Evolutionary conservation across 306 rosid genomes (phyloP), one percentile per base, ranked within the genome.

Genomic region (Trifolium subterraneum): DNA sequence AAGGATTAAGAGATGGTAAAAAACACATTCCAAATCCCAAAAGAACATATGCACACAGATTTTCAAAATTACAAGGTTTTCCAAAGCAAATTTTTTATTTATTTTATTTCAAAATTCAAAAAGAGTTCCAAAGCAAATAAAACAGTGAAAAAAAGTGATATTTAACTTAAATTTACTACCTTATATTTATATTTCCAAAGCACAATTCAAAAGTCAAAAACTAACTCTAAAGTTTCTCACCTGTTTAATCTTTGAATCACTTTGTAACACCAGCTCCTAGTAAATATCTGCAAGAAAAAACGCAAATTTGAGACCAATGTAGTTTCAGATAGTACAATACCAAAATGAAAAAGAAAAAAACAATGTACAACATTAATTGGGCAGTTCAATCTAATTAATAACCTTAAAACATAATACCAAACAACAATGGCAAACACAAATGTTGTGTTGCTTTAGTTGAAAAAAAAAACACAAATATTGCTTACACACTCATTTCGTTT

Each of bases 371-470:
- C 68, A 80, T 63, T 84, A 70, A 84, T 77, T 80, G 82, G 87
- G 78, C 80, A 41, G 83, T 80, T 84, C 83, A 70, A 47, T 73
- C 23, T 35, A 81, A 70, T 84, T 64, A 84, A 84, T 80, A 74
- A 23, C 59, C 72, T 74, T 80, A 74, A 84, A 77, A 68, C 36
- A 55, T 6, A 19, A 23, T 47, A 78, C 88, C 88, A 84, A 80
- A 84, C 85, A 73, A 51, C 75, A 73, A 64, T 44, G 50, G 12
- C 1, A n/a, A 12, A 44, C 50, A 44, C 50, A 44, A 11, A 13
- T 14, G 38, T 27, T 25, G 3, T 25, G 2, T 25, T 27, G 31
- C 4, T 27, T 27, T 4, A 27, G 31, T 27, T 27, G 31, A 3
- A 27, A 27, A 27, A 27, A 27, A 27, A 27, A 41, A 39, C 44